These are phyloP conservation scores for Saposhnikovia divaricata DNA, from an alignment of 129 eudicot species.

Conservation along the genomic window DNA sequence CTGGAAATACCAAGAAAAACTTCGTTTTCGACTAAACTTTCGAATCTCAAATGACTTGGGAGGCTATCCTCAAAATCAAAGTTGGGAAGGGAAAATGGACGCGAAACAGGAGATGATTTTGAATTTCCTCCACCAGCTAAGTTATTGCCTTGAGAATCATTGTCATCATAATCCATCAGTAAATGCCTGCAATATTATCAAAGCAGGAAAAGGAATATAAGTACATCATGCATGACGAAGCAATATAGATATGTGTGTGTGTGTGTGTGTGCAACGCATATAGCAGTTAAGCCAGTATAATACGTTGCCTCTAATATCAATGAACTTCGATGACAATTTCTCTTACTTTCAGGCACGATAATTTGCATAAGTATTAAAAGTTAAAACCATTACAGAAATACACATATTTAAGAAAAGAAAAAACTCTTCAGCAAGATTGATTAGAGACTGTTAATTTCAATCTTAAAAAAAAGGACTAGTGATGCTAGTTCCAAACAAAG, in stretches of 20 bases:
- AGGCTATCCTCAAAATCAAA: slow-evolving; percentile 83
- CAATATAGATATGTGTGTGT: background rate
- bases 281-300: background rate
- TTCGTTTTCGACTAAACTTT: slow-evolving; percentile 75
- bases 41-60: slow-evolving; percentile 77
- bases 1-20: slow-evolving; percentile 86
- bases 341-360: background rate
- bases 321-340: background rate
- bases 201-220: slow-evolving; percentile 2
- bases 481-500: background rate
- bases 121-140: slow-evolving; percentile 68
- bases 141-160: slow-evolving; percentile 60
- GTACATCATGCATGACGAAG: background rate
- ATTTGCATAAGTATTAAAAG: background rate
- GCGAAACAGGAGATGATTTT: slow-evolving; percentile 53
- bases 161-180: slow-evolving; percentile 87
- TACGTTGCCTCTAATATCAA: background rate
- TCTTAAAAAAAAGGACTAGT: background rate
- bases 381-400: background rate
- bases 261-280: too few relatives aligned
- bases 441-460: background rate
- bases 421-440: background rate
- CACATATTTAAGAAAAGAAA: background rate
- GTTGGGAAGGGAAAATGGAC: slow-evolving; percentile 66
- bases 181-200: slow-evolving; percentile 38